phyloP scores from a whole-genome alignment of 2,329 filamentous ascomycete genomes.

The Alternaria rosae region DNA sequence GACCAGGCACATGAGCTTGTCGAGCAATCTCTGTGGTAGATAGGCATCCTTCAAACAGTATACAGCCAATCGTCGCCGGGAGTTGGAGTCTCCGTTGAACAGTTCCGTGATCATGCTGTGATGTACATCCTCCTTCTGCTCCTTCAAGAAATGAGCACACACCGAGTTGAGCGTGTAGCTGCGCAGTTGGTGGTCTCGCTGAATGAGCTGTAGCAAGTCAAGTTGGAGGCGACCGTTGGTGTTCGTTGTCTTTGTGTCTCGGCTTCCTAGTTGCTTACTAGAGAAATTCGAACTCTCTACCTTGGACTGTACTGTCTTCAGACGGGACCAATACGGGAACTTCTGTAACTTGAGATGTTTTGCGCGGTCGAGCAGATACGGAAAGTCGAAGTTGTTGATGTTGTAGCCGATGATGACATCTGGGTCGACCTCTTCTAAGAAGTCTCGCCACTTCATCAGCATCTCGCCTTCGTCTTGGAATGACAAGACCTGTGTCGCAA shows the following conservation, averaged over 20 bases:
- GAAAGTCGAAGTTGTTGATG: constrained; percentile 98
- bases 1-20: constrained; percentile 97
- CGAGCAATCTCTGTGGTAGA: constrained; percentile 90
- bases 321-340: constrained; percentile 88
- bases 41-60: constrained; percentile 99
- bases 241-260: constrained; percentile 92
- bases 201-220: constrained; percentile 91
- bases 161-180: constrained; percentile 99
- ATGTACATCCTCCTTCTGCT: constrained; percentile 98
- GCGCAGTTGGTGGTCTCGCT: constrained; percentile 91
- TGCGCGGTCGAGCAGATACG: constrained; percentile 89
- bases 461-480: constrained; percentile 84
- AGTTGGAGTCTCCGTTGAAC: constrained; percentile 95
- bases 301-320: constrained; percentile 74
- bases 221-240: constrained; percentile 93
- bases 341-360: constrained; percentile 78
- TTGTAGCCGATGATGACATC: constrained; percentile 99
- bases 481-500: constrained; percentile 90
- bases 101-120: constrained; percentile 99
- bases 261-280: constrained; percentile 97
- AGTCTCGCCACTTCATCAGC: constrained; percentile 91
- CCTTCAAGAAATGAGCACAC: constrained; percentile 89
- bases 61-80: constrained; percentile 84
- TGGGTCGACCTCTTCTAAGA: constrained; percentile 87
- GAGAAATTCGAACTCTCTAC: constrained; percentile 86